Conservation (phyloP, 2,329 filamentous ascomycete genomes). For the Trichoderma sp. region DNA sequence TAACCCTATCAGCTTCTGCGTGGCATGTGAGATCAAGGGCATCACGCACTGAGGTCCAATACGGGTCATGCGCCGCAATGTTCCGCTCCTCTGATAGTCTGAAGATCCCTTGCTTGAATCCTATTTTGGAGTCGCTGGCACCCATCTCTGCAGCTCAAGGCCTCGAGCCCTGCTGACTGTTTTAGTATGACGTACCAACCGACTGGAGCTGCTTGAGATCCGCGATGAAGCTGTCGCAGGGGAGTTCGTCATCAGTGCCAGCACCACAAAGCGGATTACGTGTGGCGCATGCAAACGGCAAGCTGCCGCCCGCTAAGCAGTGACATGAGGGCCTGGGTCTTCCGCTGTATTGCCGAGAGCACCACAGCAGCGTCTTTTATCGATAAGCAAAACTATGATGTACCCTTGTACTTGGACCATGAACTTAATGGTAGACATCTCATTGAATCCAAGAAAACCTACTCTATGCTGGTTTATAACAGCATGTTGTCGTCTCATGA, state of each 20-base stretch:
- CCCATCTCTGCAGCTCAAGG: constrained; percentile 67
- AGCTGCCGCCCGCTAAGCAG: not conserved
- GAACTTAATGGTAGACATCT: not conserved
- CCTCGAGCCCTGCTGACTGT: constrained; percentile 28
- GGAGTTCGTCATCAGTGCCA: constrained; percentile 26
- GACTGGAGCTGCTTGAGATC: constrained; percentile 25
- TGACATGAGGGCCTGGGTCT: not conserved
- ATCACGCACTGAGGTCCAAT: constrained; percentile 85
- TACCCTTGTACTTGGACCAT: not conserved
- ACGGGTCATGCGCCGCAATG: constrained; percentile 85
- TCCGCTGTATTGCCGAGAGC: constrained; percentile 18
- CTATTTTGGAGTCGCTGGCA: constrained; percentile 96
- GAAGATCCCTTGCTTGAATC: constrained; percentile 98
- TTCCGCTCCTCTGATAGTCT: constrained; percentile 87
- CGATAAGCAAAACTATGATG: constrained; percentile 27
- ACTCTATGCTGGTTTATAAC: not conserved
- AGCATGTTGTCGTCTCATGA: constrained; percentile 6
- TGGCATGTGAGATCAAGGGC: not conserved
- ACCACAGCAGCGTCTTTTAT: not conserved
- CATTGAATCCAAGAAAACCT: not conserved
- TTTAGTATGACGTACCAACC: constrained; percentile 26
- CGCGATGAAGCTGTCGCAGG: constrained; percentile 25
- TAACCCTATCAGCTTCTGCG: constrained; percentile 26
- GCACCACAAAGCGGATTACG: constrained; percentile 22
- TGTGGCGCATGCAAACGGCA: constrained; percentile 13